Conservation (phyloP, 1,284 basidiomycete genomes). For the Pseudozyma sp. region DNA sequence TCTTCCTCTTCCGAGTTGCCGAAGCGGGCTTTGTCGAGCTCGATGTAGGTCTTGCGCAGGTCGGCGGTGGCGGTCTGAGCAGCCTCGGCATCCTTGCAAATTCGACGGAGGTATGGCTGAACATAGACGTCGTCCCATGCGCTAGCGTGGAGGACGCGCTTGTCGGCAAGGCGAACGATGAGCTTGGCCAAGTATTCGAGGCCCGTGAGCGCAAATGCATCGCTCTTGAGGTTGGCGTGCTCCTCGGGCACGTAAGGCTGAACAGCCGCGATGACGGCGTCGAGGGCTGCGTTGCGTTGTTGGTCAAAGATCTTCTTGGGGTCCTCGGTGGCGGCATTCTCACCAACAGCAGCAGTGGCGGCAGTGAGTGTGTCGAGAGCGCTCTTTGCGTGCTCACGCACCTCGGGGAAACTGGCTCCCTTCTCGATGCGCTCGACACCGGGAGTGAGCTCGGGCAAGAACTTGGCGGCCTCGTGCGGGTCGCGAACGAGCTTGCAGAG, state of each 20-base stretch:
- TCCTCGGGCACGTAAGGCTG: conserved; percentile 52
- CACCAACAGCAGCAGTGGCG: conserved; percentile 50
- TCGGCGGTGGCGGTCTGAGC: conserved; percentile 60
- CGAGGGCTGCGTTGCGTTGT: conserved; percentile 56
- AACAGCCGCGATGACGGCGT: conserved; percentile 53
- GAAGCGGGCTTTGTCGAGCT: conserved; percentile 64
- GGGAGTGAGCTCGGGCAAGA: conserved; percentile 87
- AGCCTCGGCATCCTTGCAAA: conserved; percentile 52
- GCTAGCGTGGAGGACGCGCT: conserved; percentile 63
- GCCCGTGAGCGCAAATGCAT: conserved; percentile 59
- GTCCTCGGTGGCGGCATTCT: conserved; percentile 54
- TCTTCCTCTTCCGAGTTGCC: conserved; percentile 74
- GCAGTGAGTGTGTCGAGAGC: conserved; percentile 63
- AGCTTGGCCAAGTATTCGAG: conserved; percentile 60
- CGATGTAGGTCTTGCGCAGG: conserved; percentile 60
- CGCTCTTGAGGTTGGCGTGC: conserved; percentile 57
- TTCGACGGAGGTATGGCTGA: conserved; percentile 70
- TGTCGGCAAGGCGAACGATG: conserved; percentile 64
- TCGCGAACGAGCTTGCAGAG: conserved; percentile 97
- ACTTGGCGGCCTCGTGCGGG: conserved; percentile 86
- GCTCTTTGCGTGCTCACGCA: conserved; percentile 69
- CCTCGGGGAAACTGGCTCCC: conserved; percentile 95
- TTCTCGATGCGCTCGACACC: conserved; percentile 91
- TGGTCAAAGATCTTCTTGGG: conserved; percentile 55
- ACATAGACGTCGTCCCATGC: conserved; percentile 68